Conservation (phyloP, 208 protist species). For the Crithidia sp. region DNA sequence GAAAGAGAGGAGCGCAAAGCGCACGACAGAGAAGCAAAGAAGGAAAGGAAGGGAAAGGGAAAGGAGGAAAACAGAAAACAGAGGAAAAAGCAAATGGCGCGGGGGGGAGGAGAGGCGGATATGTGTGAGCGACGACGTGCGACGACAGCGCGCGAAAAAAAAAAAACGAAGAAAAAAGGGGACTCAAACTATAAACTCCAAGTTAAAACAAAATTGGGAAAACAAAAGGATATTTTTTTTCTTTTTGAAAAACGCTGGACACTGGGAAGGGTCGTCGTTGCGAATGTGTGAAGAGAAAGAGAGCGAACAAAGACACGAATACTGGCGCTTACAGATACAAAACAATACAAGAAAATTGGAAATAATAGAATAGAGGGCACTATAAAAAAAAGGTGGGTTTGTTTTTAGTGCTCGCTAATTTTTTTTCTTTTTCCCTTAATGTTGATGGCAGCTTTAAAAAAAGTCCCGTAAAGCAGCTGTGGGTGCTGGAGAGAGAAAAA, state of each 20-base stretch:
- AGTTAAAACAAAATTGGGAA: no score
- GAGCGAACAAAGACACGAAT: background rate
- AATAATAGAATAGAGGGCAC: conserved; percentile 12
- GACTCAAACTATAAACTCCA: no score
- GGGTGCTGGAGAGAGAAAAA: background rate
- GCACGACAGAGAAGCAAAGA: no score
- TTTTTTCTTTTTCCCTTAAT: background rate
- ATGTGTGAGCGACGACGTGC: background rate
- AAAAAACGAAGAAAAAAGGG: background rate
- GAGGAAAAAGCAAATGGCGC: background rate
- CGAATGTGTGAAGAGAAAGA: no score
- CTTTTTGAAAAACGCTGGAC: no score
- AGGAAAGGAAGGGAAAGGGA: no score
- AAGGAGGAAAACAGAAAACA: conserved; percentile 1
- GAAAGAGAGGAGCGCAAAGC: no score
- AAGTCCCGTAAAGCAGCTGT: background rate
- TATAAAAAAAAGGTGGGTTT: background rate
- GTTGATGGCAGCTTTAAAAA: background rate
- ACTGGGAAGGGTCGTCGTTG: no score
- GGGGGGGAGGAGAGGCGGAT: background rate
- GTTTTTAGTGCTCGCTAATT: conserved; percentile 9
- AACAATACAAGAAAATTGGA: background rate
- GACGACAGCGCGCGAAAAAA: background rate
- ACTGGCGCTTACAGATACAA: no score
- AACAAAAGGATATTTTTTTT: no score